Conservation (phyloP, 768 basidiomycete species). For the Russula abietina region DNA sequence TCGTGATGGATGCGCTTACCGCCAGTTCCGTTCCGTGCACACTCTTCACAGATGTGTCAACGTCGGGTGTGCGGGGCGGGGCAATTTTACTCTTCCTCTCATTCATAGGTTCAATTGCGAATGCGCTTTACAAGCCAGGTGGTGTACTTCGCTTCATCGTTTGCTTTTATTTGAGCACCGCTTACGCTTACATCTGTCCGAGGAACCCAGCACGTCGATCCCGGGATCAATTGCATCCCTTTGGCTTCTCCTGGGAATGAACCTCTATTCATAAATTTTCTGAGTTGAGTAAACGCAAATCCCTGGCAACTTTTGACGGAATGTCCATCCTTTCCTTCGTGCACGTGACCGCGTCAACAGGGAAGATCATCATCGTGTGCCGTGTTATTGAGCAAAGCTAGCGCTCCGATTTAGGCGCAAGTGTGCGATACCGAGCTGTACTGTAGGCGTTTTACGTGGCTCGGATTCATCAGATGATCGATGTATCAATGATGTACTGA, state of each 20-base stretch:
- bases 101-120: neutral
- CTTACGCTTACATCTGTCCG: neutral
- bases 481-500: neutral
- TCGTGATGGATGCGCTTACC: neutral
- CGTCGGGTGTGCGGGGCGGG: neutral
- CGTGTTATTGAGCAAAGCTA: too few species aligned
- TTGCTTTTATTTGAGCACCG: conserved; percentile 1
- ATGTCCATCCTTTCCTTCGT: neutral
- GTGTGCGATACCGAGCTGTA: too few species aligned
- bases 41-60: neutral
- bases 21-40: neutral
- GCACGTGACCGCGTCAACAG: neutral
- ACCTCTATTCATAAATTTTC: neutral
- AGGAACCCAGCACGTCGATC: conserved; percentile 7
- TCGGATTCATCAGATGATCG: neutral
- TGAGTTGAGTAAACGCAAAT: neutral
- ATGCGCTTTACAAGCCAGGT: neutral
- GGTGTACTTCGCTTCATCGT: conserved; percentile 6
- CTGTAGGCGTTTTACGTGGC: neutral
- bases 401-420: too few species aligned
- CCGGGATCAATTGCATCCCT: conserved; percentile 3
- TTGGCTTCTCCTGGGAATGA: neutral
- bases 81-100: too few species aligned
- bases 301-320: neutral
- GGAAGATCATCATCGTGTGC: too few species aligned